Percentiles rank a stretch among this genome's conserved stretches.
Conservation (phyloP, 352 stramenopile species). For the Phytophthora syringae region DNA sequence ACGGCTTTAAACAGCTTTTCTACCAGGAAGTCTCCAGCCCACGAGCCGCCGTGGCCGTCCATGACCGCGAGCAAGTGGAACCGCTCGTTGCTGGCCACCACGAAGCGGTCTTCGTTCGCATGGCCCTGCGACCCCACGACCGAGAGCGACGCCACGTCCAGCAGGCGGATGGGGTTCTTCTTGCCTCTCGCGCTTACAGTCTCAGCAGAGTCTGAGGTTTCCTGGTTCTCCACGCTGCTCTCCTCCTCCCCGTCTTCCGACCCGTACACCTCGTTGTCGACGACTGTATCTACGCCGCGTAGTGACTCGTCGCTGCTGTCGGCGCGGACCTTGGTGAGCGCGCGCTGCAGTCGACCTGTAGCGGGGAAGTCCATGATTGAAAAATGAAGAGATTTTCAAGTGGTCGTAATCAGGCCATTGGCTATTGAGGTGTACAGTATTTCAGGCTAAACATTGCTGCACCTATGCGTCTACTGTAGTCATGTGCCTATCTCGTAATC, state of each 20-base stretch:
- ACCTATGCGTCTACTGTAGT: neutral
- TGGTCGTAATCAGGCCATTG: slow-evolving; percentile 1
- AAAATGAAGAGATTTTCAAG: neutral
- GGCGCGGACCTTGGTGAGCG: slow-evolving; percentile 35
- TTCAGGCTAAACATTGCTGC: neutral
- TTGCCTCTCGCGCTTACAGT: slow-evolving; percentile 5
- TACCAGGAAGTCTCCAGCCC: slow-evolving; percentile 66
- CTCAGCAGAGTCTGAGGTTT: slow-evolving; percentile 9
- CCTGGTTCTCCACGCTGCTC: slow-evolving; percentile 24
- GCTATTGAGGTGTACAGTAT: neutral
- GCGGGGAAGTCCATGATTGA: slow-evolving; percentile 4
- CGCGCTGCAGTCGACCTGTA: slow-evolving; percentile 29
- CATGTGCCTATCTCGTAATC: slow-evolving; percentile 83
- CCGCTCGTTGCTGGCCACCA: slow-evolving; percentile 54
- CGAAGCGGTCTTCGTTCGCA: slow-evolving; percentile 68
- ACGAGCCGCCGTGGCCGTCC: slow-evolving; percentile 72
- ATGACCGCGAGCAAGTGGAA: slow-evolving; percentile 80
- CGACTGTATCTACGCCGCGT: neutral
- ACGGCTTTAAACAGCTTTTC: slow-evolving; percentile 53
- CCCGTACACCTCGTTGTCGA: slow-evolving; percentile 21
- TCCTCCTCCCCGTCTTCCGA: slow-evolving; percentile 7
- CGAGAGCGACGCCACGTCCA: slow-evolving; percentile 50
- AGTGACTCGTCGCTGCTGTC: slow-evolving; percentile 13
- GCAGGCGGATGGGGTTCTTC: slow-evolving; percentile 44
- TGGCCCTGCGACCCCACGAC: slow-evolving; percentile 62